A percentile compares a stretch with the other conserved stretches of the same genome.
Conservation (phyloP, 805 yeast species). For the Candida oleophila region DNA sequence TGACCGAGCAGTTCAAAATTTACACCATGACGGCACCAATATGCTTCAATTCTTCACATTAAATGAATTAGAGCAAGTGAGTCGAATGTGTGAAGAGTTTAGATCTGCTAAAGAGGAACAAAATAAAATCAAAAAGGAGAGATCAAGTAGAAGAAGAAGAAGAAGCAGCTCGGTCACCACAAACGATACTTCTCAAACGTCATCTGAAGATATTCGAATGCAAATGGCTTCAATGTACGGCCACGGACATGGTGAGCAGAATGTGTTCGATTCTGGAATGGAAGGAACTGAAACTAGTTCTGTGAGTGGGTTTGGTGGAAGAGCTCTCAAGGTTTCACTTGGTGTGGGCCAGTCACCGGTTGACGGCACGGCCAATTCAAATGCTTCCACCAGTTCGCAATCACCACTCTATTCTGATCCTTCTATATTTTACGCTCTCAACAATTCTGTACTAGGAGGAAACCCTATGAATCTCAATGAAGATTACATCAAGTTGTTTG, state of each 20-base stretch:
- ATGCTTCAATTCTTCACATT: slow-evolving; percentile 36
- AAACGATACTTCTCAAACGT: slow-evolving; percentile 10
- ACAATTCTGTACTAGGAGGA: slow-evolving; percentile 11
- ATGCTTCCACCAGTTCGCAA: slow-evolving; percentile 2
- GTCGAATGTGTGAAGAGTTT: slow-evolving; percentile 39
- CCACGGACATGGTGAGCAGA: not conserved
- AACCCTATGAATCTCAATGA: slow-evolving; percentile 23
- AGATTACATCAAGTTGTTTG: slow-evolving; percentile 35
- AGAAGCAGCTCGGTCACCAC: not conserved
- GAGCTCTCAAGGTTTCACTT: not conserved
- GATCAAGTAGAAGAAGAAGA: not conserved
- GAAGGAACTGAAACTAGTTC: not conserved
- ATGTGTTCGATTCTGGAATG: not conserved
- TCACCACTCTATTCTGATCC: slow-evolving; percentile 1
- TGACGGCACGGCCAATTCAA: slow-evolving; percentile 8
- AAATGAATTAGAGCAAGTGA: slow-evolving; percentile 34
- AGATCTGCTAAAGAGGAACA: slow-evolving; percentile 33
- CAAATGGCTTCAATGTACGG: slow-evolving; percentile 14
- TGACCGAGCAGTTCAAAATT: slow-evolving; percentile 21
- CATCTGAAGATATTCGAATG: slow-evolving; percentile 16
- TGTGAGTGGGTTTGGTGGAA: not conserved
- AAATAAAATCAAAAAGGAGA: slow-evolving; percentile 1
- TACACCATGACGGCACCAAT: slow-evolving; percentile 37
- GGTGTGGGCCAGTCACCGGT: slow-evolving; percentile 2
- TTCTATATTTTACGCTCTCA: slow-evolving; percentile 2